Percentiles rank a stretch among this genome's conserved stretches.
Evolutionary conservation across 2,329 filamentous ascomycete species (phyloP).

Genomic region (Sphaerulina vaccinii): DNA sequence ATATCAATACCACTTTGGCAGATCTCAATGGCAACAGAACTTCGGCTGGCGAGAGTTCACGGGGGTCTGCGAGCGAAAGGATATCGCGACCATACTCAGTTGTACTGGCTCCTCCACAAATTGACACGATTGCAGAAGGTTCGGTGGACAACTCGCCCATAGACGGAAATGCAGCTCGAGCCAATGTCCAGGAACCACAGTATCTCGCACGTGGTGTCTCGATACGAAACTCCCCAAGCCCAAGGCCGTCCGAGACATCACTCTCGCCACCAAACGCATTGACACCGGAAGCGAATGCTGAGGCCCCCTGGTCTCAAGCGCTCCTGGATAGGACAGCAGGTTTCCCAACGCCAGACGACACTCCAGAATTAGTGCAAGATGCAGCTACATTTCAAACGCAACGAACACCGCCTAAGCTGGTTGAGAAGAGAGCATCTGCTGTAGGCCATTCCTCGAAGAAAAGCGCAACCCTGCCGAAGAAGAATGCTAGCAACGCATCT

Average conservation of each 20-base stretch:
- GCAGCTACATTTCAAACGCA: conserved; percentile 15
- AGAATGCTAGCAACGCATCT: conserved; percentile 65
- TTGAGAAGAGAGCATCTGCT: conserved; percentile 34
- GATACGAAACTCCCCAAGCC: conserved; percentile 1
- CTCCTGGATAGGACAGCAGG: conserved; percentile 13
- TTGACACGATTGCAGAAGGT: conserved; percentile 22
- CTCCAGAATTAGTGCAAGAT: conserved; percentile 15
- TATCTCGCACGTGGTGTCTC: conserved; percentile 15
- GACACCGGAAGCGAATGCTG: not conserved
- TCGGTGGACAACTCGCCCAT: conserved; percentile 21
- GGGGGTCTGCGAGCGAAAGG: conserved; percentile 4
- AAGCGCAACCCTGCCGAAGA: conserved; percentile 38
- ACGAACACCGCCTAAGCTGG: conserved; percentile 24
- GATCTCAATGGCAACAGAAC: conserved; percentile 11
- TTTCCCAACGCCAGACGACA: conserved; percentile 23
- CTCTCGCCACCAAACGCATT: too few species aligned
- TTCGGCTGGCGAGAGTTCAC: conserved; percentile 2
- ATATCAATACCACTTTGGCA: conserved; percentile 15
- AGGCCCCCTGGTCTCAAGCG: conserved; percentile 2
- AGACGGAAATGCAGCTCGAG: conserved; percentile 1
- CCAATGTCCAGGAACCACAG: conserved; percentile 9
- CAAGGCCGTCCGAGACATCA: not conserved
- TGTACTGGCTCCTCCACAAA: conserved; percentile 20
- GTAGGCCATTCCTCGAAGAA: conserved; percentile 33
- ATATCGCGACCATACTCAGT: conserved; percentile 18